A percentile compares a stretch with the other conserved stretches of the same genome.
These are phyloP conservation scores for Psilocybe cubensis DNA, from an alignment of 768 basidiomycete species.

Conservation along the genomic window DNA sequence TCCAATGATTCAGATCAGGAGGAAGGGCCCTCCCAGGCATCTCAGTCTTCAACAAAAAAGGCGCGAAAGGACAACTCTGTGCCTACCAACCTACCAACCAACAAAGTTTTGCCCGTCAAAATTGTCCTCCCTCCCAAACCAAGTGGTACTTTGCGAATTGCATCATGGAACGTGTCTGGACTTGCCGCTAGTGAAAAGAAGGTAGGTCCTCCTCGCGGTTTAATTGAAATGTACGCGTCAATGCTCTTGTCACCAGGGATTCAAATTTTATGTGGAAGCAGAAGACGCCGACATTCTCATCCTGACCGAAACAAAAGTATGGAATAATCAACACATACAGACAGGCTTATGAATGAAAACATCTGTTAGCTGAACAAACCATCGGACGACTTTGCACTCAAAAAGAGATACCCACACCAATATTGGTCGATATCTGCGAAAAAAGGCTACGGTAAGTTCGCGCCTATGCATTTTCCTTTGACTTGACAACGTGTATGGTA, in stretches of 20 bases:
- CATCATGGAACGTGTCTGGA: slow-evolving; percentile 83
- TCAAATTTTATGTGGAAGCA: slow-evolving; percentile 80
- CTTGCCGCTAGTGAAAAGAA: slow-evolving; percentile 79
- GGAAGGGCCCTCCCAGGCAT: slow-evolving; percentile 16
- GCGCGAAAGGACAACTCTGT: slow-evolving; percentile 17
- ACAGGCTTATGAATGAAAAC: too few species aligned
- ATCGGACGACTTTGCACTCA: slow-evolving; percentile 62
- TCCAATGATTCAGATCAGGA: slow-evolving; percentile 30
- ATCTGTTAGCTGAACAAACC: slow-evolving; percentile 65
- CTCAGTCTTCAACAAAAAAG: slow-evolving; percentile 24
- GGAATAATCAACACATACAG: too few species aligned
- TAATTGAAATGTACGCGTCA: neutral
- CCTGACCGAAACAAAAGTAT: slow-evolving; percentile 85
- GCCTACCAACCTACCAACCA: slow-evolving; percentile 65
- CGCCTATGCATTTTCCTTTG: neutral
- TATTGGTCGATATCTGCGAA: slow-evolving; percentile 80
- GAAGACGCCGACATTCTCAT: slow-evolving; percentile 87
- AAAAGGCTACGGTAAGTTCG: slow-evolving; percentile 72
- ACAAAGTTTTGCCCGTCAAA: slow-evolving; percentile 68
- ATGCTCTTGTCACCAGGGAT: slow-evolving; percentile 52
- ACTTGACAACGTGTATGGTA: slow-evolving; percentile 26
- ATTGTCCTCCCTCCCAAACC: slow-evolving; percentile 59
- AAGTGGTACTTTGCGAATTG: slow-evolving; percentile 55
- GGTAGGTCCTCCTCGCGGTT: slow-evolving; percentile 36
- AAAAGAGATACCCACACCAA: slow-evolving; percentile 63